Base-by-base conservation (phyloP, 2,329 filamentous ascomycete species). In the Basipetospora chlamydospora region DNA sequence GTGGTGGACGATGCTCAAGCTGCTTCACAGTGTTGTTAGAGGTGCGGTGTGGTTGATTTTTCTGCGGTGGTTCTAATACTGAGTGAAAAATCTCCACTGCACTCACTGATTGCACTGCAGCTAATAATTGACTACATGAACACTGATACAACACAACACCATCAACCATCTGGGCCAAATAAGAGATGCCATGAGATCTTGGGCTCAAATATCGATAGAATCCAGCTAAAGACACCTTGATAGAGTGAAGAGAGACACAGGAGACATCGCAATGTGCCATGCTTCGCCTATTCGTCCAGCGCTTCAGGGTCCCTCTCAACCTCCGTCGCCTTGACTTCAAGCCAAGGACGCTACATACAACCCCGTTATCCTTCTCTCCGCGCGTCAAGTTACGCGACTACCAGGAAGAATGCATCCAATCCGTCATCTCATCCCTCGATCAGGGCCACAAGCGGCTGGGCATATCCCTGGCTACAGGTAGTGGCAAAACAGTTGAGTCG, bases 391-490 rank as follows among this genome's bases (percentile, higher is more conserved):
- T 93, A 28, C 80, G 86, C 45, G 66, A 80, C 46, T 95, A 94
- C 50, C 87, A 95, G 53, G 78, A 90, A 61, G 85, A 94, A 66
- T 92, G 84, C 50, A 92, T 95, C 42, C 73, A 82, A 49, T 77
- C 85, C 0, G 81, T 94, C 3, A 59, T 93, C 2, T 58, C 66
- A 2, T 74, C 85, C 38, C 54, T 93, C 1, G 54, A 70, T 3
- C 58, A 71, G 23, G 86, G 86, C 0, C 74, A 87, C 45, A 86
- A 82, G 49, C 71, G 87, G 6, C 60, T 94, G 2, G 86, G 86
- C 0, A 70, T 94, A 5, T 94, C 87, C 0, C 56, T 95, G 25
- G 87, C 86, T 3, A 95, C 87, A 3, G 86, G 87, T 1, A 77
- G 81, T 43, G 86, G 86, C 5, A 95, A 95, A 56, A 95, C 86